phyloP scores from a whole-genome alignment of 306 rosid species.

The Abrus precatorius region DNA sequence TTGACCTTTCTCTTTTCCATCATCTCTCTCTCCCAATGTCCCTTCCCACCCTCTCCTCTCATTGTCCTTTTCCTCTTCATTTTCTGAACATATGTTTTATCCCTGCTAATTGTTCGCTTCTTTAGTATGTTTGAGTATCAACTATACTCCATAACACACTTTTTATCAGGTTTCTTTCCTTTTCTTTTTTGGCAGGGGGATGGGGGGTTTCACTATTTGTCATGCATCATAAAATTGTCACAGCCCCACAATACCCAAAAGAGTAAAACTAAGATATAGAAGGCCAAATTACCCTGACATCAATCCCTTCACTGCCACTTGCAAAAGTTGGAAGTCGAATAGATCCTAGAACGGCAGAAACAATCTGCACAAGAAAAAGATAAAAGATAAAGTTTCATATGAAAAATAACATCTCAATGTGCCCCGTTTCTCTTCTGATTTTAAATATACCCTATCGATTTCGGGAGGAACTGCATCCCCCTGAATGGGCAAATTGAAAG shows the following conservation, averaged over 20 bases:
- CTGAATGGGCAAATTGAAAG: conserved; percentile 84
- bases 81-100: too few relatives aligned
- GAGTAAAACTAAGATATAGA: neutral
- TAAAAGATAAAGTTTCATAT: conserved; percentile 36
- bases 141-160: neutral
- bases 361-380: conserved; percentile 60
- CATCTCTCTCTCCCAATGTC: too few relatives aligned
- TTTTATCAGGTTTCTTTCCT: neutral
- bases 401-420: conserved; percentile 40
- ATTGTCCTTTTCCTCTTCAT: too few relatives aligned
- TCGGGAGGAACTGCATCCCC: conserved; percentile 85
- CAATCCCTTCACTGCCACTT: conserved; percentile 74
- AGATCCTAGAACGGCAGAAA: conserved; percentile 92
- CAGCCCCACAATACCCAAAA: neutral
- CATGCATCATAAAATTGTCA: neutral
- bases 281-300: conserved; percentile 73
- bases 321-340: conserved; percentile 72
- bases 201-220: neutral
- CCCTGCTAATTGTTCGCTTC: too few relatives aligned
- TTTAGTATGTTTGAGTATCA: too few relatives aligned
- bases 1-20: too few relatives aligned
- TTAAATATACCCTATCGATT: conserved; percentile 73
- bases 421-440: conserved; percentile 40
- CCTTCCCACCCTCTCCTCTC: too few relatives aligned
- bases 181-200: neutral